phyloP scores from a whole-genome alignment of 306 rosid genomes.

The Astragalus glycyphyllos region DNA sequence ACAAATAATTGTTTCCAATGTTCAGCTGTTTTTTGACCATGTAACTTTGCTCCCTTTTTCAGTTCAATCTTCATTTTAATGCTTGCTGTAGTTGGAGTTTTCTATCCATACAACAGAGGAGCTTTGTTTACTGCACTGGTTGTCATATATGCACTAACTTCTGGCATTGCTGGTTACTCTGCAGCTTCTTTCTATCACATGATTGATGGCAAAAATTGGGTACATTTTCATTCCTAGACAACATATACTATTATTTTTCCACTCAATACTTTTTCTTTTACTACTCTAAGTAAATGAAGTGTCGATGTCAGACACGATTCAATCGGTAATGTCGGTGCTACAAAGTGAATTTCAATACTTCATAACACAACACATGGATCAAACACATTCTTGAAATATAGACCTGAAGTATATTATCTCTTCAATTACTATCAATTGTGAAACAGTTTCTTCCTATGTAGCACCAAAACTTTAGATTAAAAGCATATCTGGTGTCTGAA shows the following conservation, averaged over 20 bases:
- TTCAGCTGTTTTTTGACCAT: conserved; percentile 33
- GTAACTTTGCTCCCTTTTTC: conserved; percentile 40
- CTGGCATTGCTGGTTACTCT: conserved; percentile 59
- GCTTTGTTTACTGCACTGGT: conserved; percentile 61
- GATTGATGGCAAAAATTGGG: conserved; percentile 62
- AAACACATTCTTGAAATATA: conserved; percentile 25
- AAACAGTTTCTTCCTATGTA: too few species aligned
- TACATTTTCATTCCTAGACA: conserved; percentile 24
- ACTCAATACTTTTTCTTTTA: conserved; percentile 11
- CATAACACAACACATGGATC: conserved; percentile 11
- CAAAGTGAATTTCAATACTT: background rate
- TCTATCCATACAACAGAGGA: conserved; percentile 64
- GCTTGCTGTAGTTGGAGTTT: conserved; percentile 61
- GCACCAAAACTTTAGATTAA: background rate
- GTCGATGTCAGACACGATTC: too few species aligned
- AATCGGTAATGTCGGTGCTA: too few species aligned
- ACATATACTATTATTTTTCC: conserved; percentile 23
- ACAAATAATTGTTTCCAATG: background rate
- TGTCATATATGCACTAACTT: conserved; percentile 53
- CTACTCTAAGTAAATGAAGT: background rate
- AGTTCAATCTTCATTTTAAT: conserved; percentile 56
- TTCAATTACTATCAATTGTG: too few species aligned
- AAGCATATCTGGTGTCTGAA: too few species aligned
- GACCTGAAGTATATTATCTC: background rate
- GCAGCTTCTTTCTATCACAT: conserved; percentile 59